These are phyloP conservation scores for Lipomyces yamanashiensis DNA, from an alignment of 805 yeast genomes.

Conservation along the genomic window DNA sequence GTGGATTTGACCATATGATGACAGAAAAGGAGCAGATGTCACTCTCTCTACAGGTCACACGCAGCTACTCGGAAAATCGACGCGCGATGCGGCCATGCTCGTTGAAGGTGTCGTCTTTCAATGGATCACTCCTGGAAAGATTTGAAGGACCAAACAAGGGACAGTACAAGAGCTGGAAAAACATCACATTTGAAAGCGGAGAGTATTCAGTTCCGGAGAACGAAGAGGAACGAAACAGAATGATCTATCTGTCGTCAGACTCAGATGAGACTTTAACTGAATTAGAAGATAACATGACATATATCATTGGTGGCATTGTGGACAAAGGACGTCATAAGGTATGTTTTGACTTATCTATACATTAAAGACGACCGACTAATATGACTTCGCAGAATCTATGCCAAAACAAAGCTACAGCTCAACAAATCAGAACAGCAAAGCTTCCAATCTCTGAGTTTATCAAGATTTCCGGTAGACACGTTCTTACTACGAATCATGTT, in stretches of 20 bases:
- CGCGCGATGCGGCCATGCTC: conserved; percentile 61
- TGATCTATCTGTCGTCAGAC: conserved; percentile 83
- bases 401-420: conserved; percentile 72
- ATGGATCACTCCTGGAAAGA: conserved; percentile 65
- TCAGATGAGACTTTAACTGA: conserved; percentile 70
- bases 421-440: conserved; percentile 73
- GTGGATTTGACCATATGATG: conserved; percentile 91
- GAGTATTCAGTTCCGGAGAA: conserved; percentile 46
- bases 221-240: conserved; percentile 15
- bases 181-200: conserved; percentile 56
- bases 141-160: conserved; percentile 64
- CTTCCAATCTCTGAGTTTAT: conserved; percentile 88
- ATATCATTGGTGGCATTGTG: conserved; percentile 93
- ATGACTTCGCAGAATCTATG: conserved; percentile 69
- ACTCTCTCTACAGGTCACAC: conserved; percentile 75
- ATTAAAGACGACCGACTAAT: neutral
- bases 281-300: conserved; percentile 71
- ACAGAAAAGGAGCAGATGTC: conserved; percentile 67
- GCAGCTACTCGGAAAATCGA: conserved; percentile 80
- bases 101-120: conserved; percentile 66
- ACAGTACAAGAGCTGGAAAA: conserved; percentile 70
- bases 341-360: neutral
- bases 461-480: conserved; percentile 81
- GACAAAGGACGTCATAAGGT: conserved; percentile 74
- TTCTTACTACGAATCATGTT: conserved; percentile 94